These are phyloP conservation scores for Yamadazyma dushanensis DNA, from an alignment of 1,139 yeast species.

Conservation along the genomic window DNA sequence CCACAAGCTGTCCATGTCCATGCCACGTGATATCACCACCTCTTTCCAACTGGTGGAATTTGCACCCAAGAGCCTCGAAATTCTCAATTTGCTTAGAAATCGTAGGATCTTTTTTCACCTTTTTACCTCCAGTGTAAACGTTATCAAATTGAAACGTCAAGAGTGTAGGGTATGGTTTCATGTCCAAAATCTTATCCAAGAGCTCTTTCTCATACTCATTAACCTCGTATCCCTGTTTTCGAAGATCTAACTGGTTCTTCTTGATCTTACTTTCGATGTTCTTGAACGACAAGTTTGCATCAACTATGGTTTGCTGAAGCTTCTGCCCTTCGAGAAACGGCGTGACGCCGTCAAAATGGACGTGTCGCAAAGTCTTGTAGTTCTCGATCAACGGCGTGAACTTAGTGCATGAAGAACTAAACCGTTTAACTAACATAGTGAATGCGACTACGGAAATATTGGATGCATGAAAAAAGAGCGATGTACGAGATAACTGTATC, in stretches of 20 bases:
- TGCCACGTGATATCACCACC: conserved; percentile 99
- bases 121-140: conserved; percentile 86
- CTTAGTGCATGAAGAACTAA: conserved; percentile 15
- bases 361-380: conserved; percentile 52
- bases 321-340: conserved; percentile 59
- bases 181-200: conserved; percentile 42
- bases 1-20: conserved; percentile 92
- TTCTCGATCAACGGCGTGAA: conserved; percentile 35
- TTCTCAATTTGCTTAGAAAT: conserved; percentile 33
- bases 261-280: conserved; percentile 50
- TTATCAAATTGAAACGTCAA: conserved; percentile 81
- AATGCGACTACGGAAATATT: conserved; percentile 4
- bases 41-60: conserved; percentile 71
- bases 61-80: conserved; percentile 41
- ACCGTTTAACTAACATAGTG: conserved; percentile 8
- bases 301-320: conserved; percentile 62
- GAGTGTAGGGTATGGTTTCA: conserved; percentile 64
- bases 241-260: conserved; percentile 36
- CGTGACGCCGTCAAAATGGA: conserved; percentile 58
- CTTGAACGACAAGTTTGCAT: conserved; percentile 64
- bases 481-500: too few species aligned
- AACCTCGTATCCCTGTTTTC: conserved; percentile 39
- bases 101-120: conserved; percentile 56
- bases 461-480: too few species aligned
- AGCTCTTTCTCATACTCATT: conserved; percentile 49